Conservation (phyloP, 305 asterid species). For the Fraxinus paxiana region DNA sequence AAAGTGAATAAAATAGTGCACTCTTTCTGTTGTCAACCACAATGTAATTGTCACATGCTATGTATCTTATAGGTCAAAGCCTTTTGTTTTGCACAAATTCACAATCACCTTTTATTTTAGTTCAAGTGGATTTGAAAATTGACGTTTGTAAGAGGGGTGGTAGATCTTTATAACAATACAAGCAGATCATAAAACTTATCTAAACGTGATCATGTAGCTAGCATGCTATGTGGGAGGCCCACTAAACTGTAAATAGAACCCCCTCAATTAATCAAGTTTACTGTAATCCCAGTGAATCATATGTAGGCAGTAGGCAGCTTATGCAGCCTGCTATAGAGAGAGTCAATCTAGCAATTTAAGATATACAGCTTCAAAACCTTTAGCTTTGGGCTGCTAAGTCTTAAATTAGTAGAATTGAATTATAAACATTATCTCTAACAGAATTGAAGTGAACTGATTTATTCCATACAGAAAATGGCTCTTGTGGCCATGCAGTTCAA, state of each 20-base stretch:
- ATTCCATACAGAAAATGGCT: background rate
- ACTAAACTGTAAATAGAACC: background rate
- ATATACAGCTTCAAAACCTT: background rate
- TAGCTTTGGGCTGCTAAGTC: background rate
- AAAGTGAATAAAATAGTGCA: background rate
- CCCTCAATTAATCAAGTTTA: background rate
- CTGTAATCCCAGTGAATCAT: background rate
- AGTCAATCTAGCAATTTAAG: background rate
- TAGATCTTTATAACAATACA: background rate
- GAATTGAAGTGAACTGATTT: constrained; percentile 10
- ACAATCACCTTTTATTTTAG: background rate
- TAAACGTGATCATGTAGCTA: background rate
- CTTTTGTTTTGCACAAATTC: background rate
- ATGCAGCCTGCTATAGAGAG: background rate
- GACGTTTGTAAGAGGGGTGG: background rate
- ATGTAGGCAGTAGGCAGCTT: background rate
- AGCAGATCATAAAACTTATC: background rate
- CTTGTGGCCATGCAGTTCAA: background rate
- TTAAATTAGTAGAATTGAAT: constrained; percentile 9
- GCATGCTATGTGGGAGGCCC: background rate
- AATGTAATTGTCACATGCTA: background rate
- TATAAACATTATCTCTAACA: background rate
- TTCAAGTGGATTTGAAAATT: background rate
- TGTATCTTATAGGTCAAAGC: background rate
- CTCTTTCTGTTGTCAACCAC: background rate